A percentile compares a stretch with the other conserved stretches of the same genome.
Evolutionary conservation across 2,329 filamentous ascomycete species (phyloP).

Genomic region (Malbranchea cinnamomea): DNA sequence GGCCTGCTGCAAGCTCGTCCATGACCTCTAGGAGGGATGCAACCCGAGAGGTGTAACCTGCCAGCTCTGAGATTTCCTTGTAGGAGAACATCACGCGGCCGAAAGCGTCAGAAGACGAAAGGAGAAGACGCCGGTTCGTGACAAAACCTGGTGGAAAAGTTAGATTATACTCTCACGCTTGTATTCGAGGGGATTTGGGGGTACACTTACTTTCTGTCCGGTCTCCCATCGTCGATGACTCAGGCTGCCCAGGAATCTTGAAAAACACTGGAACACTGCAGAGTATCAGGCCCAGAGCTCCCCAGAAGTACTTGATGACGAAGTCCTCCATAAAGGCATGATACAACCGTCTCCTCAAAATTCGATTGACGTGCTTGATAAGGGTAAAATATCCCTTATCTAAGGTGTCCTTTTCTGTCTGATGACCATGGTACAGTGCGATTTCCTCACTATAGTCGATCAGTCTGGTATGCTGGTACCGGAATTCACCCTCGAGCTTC

Average conservation of each 20-base stretch:
- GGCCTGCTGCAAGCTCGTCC: conserved; percentile 76
- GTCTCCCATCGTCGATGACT: conserved; percentile 36
- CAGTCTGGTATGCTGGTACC: conserved; percentile 83
- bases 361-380: conserved; percentile 98
- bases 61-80: conserved; percentile 90
- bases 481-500: conserved; percentile 83
- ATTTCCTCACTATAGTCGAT: conserved; percentile 96
- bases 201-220: conserved; percentile 41
- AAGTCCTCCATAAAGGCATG: conserved; percentile 99
- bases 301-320: conserved; percentile 99
- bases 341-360: conserved; percentile 77
- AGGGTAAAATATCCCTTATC: conserved; percentile 98
- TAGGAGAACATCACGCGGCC: conserved; percentile 96
- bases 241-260: conserved; percentile 64
- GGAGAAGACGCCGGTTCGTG: conserved; percentile 79
- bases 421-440: conserved; percentile 79
- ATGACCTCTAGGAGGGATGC: conserved; percentile 84
- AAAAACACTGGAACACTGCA: conserved; percentile 95
- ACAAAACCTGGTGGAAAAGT: conserved; percentile 50
- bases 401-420: conserved; percentile 86
- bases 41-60: conserved; percentile 87
- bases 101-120: conserved; percentile 90
- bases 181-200: conserved; percentile 1
- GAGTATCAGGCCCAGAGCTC: conserved; percentile 74
- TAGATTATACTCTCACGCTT: too few relatives aligned